These are phyloP conservation scores for Artemisia tridentata DNA, from an alignment of 129 eudicot species.

Conservation along the genomic window DNA sequence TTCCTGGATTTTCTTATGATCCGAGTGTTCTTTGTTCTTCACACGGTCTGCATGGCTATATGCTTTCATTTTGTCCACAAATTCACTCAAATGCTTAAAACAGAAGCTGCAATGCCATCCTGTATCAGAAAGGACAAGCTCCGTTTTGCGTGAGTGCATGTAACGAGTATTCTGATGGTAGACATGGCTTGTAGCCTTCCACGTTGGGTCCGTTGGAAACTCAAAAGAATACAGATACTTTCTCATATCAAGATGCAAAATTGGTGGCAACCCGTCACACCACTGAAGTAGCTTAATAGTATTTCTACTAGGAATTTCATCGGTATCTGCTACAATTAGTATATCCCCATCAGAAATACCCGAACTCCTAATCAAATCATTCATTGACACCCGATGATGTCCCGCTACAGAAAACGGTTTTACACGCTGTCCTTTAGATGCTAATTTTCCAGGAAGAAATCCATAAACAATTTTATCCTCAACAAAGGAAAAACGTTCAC, in stretches of 20 bases:
- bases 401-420: constrained; percentile 65
- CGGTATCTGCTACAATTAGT: constrained; percentile 81
- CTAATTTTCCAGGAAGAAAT: constrained; percentile 55
- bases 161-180: constrained; percentile 55
- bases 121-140: constrained; percentile 71
- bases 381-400: constrained; percentile 71
- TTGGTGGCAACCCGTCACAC: constrained; percentile 77
- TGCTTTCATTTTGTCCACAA: constrained; percentile 85
- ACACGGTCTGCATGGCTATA: constrained; percentile 96
- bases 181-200: constrained; percentile 76
- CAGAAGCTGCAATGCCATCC: constrained; percentile 99
- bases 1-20: constrained; percentile 60
- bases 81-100: constrained; percentile 57
- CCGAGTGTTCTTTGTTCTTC: constrained; percentile 43
- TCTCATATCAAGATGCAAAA: constrained; percentile 73
- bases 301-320: constrained; percentile 88
- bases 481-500: constrained; percentile 55
- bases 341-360: constrained; percentile 72
- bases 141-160: constrained; percentile 63
- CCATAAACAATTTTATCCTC: constrained; percentile 66
- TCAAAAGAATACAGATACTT: constrained; percentile 88
- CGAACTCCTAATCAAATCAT: constrained; percentile 46
- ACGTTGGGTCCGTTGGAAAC: constrained; percentile 88
- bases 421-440: constrained; percentile 31
- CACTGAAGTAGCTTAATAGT: constrained; percentile 77